Conservation (phyloP, 2,329 filamentous ascomycete genomes). For the Fusarium acutatum region DNA sequence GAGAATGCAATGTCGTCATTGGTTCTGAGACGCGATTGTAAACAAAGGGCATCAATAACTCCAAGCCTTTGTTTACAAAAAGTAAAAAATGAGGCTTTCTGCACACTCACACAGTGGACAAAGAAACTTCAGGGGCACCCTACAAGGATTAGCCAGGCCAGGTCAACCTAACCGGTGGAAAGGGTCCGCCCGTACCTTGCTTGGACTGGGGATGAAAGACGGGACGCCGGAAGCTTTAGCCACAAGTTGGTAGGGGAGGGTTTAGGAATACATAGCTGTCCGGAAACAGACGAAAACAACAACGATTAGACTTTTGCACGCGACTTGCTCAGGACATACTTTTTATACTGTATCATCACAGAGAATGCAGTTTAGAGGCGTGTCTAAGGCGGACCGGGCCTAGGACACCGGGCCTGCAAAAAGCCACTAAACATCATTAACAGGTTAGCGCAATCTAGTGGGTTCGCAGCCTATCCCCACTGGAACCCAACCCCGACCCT, state of each 20-base stretch:
- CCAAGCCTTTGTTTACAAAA: conserved; percentile 9
- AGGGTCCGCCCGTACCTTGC: conserved; percentile 3
- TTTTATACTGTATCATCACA: not conserved
- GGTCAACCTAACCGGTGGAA: not conserved
- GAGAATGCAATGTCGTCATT: not conserved
- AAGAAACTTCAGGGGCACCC: conserved; percentile 17
- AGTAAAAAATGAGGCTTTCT: conserved; percentile 21
- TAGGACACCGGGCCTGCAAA: not conserved
- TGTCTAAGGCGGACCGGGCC: not conserved
- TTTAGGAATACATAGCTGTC: not conserved
- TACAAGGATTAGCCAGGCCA: conserved; percentile 6
- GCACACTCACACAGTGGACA: not conserved
- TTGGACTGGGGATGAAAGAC: not conserved
- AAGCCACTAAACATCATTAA: conserved; percentile 18
- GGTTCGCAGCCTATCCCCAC: conserved; percentile 20
- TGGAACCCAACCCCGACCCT: not conserved
- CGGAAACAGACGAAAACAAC: not conserved
- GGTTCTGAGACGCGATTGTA: too few relatives aligned
- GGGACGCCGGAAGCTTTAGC: not conserved
- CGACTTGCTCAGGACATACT: too few relatives aligned
- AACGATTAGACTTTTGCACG: not conserved
- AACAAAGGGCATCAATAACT: not conserved
- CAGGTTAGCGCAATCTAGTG: conserved; percentile 17
- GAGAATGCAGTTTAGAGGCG: not conserved
- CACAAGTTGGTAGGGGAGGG: not conserved